phyloP scores from a whole-genome alignment of 768 basidiomycete genomes.

The Hericium alpestre region DNA sequence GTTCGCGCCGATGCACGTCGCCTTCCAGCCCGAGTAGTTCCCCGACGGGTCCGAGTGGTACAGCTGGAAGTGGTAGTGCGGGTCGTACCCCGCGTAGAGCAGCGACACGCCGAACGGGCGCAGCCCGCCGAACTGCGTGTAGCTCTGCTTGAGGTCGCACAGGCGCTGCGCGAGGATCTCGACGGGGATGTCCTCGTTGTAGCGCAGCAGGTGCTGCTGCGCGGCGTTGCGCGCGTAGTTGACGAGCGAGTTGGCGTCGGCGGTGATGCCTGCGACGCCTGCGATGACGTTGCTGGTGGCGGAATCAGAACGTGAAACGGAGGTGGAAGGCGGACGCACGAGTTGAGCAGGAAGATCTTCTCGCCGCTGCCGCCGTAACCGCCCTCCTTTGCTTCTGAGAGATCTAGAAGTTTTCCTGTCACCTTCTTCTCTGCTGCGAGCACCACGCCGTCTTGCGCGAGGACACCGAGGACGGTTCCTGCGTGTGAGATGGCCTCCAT shows the following conservation, averaged over 20 bases:
- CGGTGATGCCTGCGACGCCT: slow-evolving; percentile 91
- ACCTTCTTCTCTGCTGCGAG: slow-evolving; percentile 96
- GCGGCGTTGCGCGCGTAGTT: slow-evolving; percentile 89
- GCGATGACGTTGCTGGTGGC: slow-evolving; percentile 70
- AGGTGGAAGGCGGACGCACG: slow-evolving; percentile 35
- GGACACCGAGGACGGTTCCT: slow-evolving; percentile 85
- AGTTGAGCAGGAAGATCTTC: slow-evolving; percentile 94
- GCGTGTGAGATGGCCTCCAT: slow-evolving; percentile 99
- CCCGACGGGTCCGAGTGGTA: slow-evolving; percentile 98
- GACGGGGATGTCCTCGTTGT: slow-evolving; percentile 97
- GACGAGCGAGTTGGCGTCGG: slow-evolving; percentile 95
- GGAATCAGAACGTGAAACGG: not conserved
- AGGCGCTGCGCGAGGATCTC: slow-evolving; percentile 88
- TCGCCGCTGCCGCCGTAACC: slow-evolving; percentile 94
- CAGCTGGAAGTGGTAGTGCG: slow-evolving; percentile 91
- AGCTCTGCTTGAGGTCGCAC: slow-evolving; percentile 97
- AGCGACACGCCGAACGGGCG: slow-evolving; percentile 97
- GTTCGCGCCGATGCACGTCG: slow-evolving; percentile 97
- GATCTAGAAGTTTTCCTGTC: slow-evolving; percentile 92
- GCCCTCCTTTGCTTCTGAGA: slow-evolving; percentile 74
- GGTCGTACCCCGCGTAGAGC: slow-evolving; percentile 93
- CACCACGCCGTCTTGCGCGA: slow-evolving; percentile 85
- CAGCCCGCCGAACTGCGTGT: slow-evolving; percentile 94
- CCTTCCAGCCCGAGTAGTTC: slow-evolving; percentile 98
- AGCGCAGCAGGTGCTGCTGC: slow-evolving; percentile 77